phyloP scores from a whole-genome alignment of 192 early-diverging fungal species.

The Rhizoclosmatium sp. region DNA sequence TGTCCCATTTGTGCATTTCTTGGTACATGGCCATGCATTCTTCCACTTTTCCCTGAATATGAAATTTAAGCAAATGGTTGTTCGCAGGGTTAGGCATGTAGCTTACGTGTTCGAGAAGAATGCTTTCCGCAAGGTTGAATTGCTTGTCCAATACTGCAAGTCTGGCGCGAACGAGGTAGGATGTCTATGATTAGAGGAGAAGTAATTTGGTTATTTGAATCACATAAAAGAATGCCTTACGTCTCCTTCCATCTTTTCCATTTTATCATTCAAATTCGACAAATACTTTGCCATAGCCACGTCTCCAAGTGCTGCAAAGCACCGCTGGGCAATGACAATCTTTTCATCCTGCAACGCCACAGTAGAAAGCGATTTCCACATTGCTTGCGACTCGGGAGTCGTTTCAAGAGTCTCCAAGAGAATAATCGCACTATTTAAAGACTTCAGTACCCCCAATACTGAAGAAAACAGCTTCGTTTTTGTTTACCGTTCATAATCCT shows the following conservation, averaged over 20 bases:
- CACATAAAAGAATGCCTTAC: slow-evolving; percentile 17
- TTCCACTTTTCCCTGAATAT: slow-evolving; percentile 61
- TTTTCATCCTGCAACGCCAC: slow-evolving; percentile 64
- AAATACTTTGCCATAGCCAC: slow-evolving; percentile 61
- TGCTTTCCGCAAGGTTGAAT: slow-evolving; percentile 67
- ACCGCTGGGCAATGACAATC: slow-evolving; percentile 66
- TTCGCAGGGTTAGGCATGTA: slow-evolving; percentile 10
- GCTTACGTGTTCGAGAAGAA: slow-evolving; percentile 64
- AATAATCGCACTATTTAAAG: slow-evolving; percentile 57
- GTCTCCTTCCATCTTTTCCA: slow-evolving; percentile 38
- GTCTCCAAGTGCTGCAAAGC: slow-evolving; percentile 69
- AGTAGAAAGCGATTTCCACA: slow-evolving; percentile 67
- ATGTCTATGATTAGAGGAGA: neutral
- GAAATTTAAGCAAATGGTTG: neutral
- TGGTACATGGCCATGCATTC: slow-evolving; percentile 76
- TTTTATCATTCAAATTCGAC: slow-evolving; percentile 49
- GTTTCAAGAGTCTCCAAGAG: slow-evolving; percentile 68
- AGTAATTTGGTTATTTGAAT: neutral
- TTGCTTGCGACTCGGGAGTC: slow-evolving; percentile 69
- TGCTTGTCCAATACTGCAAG: slow-evolving; percentile 68
- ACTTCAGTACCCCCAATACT: neutral
- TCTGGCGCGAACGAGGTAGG: slow-evolving; percentile 58
- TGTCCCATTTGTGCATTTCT: slow-evolving; percentile 73
- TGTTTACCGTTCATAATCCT: slow-evolving; percentile 65
- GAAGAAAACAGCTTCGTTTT: neutral